These are phyloP conservation scores for Dothideomycetes sp. DNA, from an alignment of 2,329 filamentous ascomycete genomes.

Conservation along the genomic window DNA sequence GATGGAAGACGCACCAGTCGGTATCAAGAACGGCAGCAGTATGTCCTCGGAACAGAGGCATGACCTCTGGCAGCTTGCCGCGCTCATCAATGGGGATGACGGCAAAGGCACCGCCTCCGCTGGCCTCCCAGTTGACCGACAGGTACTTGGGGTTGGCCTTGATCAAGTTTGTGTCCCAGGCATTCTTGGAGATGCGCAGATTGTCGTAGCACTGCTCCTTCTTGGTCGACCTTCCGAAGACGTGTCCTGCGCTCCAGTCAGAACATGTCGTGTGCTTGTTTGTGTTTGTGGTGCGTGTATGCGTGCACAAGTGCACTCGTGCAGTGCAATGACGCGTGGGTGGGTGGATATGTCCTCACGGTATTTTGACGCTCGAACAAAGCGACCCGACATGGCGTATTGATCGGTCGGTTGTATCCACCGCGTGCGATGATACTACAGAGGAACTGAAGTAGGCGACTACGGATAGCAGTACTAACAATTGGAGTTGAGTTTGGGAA, in stretches of 20 bases:
- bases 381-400: slow-evolving; percentile 55
- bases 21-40: slow-evolving; percentile 94
- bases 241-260: slow-evolving; percentile 61
- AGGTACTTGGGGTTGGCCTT: slow-evolving; percentile 97
- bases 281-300: slow-evolving; percentile 7
- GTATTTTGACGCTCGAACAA: slow-evolving; percentile 66
- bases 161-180: slow-evolving; percentile 97
- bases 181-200: slow-evolving; percentile 92
- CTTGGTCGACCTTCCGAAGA: slow-evolving; percentile 90
- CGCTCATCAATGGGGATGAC: slow-evolving; percentile 86
- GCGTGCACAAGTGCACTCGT: slow-evolving; percentile 18
- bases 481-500: too few species aligned
- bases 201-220: slow-evolving; percentile 99
- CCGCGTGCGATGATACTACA: too few species aligned
- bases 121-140: slow-evolving; percentile 96
- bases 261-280: slow-evolving; percentile 11
- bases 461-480: too few species aligned
- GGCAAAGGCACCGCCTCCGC: slow-evolving; percentile 91
- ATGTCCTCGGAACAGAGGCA: slow-evolving; percentile 92
- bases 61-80: slow-evolving; percentile 82
- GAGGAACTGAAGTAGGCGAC: too few species aligned
- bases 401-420: too few species aligned
- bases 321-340: slow-evolving; percentile 17
- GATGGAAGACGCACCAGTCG: slow-evolving; percentile 62
- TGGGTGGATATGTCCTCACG: slow-evolving; percentile 52